Conservation (phyloP, 495 filamentous ascomycete species). For the Niebla homalea region DNA sequence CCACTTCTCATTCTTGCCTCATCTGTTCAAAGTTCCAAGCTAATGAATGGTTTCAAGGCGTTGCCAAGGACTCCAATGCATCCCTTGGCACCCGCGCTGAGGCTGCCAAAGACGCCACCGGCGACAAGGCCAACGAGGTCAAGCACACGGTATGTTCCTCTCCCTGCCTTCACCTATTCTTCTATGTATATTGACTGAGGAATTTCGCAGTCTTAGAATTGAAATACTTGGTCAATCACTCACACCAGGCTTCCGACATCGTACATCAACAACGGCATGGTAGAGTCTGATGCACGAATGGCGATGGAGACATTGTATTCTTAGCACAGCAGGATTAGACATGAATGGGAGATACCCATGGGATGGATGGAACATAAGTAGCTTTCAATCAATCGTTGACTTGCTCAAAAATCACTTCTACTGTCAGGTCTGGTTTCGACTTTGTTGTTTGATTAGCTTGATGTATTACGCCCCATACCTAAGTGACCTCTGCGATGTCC, state of each 20-base stretch:
- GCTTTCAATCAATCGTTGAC: not conserved
- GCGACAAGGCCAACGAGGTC: slow-evolving; percentile 41
- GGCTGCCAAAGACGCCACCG: slow-evolving; percentile 40
- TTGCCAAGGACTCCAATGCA: slow-evolving; percentile 45
- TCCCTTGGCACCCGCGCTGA: slow-evolving; percentile 35
- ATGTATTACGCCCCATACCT: no score
- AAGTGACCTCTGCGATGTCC: no score
- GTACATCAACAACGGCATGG: not conserved
- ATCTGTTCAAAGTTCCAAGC: not conserved
- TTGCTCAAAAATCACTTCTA: no score
- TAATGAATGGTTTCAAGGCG: slow-evolving; percentile 9
- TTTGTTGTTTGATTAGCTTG: no score
- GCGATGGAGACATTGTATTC: not conserved
- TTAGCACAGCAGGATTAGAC: not conserved
- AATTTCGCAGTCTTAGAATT: not conserved
- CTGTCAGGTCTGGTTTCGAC: no score
- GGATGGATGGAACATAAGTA: not conserved
- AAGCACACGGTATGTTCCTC: slow-evolving; percentile 25
- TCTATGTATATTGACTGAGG: no score
- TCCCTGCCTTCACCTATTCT: no score
- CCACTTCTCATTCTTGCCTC: not conserved
- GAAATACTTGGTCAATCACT: not conserved
- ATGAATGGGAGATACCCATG: not conserved
- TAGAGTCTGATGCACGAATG: not conserved
- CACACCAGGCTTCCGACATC: not conserved